These are phyloP conservation scores for Daedalea quercina DNA, from an alignment of 768 basidiomycete genomes.

Conservation along the genomic window DNA sequence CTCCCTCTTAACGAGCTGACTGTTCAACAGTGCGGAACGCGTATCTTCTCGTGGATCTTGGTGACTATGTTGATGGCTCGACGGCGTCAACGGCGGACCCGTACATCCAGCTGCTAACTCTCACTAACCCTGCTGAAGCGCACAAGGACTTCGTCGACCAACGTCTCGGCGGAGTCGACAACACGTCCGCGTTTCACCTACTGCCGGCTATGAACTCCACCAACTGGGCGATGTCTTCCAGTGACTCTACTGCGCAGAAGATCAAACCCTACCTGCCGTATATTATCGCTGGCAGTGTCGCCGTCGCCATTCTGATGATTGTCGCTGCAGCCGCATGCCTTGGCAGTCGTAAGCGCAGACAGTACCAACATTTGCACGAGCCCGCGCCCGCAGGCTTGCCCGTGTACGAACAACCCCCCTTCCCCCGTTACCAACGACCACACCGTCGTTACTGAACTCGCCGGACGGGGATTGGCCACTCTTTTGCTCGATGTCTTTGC, in stretches of 20 bases:
- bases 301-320: slow-evolving; percentile 17
- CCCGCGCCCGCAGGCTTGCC: slow-evolving; percentile 20
- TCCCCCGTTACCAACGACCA: slow-evolving; percentile 16
- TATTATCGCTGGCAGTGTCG: slow-evolving; percentile 23
- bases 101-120: slow-evolving; percentile 27
- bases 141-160: slow-evolving; percentile 27
- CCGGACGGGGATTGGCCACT: background rate
- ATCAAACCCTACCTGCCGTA: slow-evolving; percentile 22
- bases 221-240: slow-evolving; percentile 8
- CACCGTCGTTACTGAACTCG: slow-evolving; percentile 13
- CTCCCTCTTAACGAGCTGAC: background rate
- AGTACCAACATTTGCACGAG: slow-evolving; percentile 21
- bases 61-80: slow-evolving; percentile 28
- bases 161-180: slow-evolving; percentile 25
- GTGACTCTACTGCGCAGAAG: slow-evolving; percentile 13
- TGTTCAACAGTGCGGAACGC: slow-evolving; percentile 28
- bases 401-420: slow-evolving; percentile 13
- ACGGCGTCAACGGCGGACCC: slow-evolving; percentile 23
- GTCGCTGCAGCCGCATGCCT: slow-evolving; percentile 14
- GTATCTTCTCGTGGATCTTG: slow-evolving; percentile 30
- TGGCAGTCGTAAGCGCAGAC: slow-evolving; percentile 10
- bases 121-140: slow-evolving; percentile 20
- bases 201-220: slow-evolving; percentile 17
- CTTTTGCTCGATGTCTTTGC: background rate
- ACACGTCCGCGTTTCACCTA: slow-evolving; percentile 20